Percentiles rank a stretch among this genome's conserved stretches.
Evolutionary conservation across 768 basidiomycete genomes (phyloP).

Genomic region (Galerina marginata): DNA sequence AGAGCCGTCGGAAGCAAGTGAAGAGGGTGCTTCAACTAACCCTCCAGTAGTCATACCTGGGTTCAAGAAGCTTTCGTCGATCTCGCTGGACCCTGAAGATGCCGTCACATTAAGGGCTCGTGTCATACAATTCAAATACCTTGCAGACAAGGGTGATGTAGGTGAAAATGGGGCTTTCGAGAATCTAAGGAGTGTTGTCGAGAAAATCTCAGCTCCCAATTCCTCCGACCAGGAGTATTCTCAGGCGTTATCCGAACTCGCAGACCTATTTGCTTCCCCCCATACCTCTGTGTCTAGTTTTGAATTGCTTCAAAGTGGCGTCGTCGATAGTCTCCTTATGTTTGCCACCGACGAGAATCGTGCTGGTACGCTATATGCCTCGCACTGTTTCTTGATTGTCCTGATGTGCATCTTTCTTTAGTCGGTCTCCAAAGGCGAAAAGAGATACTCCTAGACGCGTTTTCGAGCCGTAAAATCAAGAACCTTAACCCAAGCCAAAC

Average conservation of each 20-base stretch:
- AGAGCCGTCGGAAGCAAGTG: constrained; percentile 47
- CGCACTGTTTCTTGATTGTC: background rate
- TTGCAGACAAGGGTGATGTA: constrained; percentile 59
- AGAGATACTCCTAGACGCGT: constrained; percentile 80
- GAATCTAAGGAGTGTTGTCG: constrained; percentile 67
- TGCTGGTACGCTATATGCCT: constrained; percentile 48
- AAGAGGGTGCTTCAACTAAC: constrained; percentile 33
- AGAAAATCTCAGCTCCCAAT: constrained; percentile 57
- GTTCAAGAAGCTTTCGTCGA: constrained; percentile 71
- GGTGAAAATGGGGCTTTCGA: constrained; percentile 69
- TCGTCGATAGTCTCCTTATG: constrained; percentile 84
- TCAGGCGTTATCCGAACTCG: constrained; percentile 74
- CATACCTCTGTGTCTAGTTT: constrained; percentile 91
- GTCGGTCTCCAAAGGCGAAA: constrained; percentile 71
- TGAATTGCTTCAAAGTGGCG: constrained; percentile 91
- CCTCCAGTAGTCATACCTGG: constrained; percentile 56
- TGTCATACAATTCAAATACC: constrained; percentile 84
- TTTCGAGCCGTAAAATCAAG: constrained; percentile 61
- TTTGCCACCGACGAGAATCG: constrained; percentile 77
- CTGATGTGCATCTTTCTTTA: constrained; percentile 30
- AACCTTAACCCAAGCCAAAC: constrained; percentile 51
- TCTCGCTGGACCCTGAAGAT: constrained; percentile 84
- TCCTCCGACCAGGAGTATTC: constrained; percentile 67
- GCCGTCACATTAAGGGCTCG: constrained; percentile 91
- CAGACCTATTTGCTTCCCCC: constrained; percentile 76